Percentiles rank a stretch among this genome's conserved stretches.
Evolutionary conservation across 495 filamentous ascomycete species (phyloP).

Genomic region (Antarctomyces pellizariae): DNA sequence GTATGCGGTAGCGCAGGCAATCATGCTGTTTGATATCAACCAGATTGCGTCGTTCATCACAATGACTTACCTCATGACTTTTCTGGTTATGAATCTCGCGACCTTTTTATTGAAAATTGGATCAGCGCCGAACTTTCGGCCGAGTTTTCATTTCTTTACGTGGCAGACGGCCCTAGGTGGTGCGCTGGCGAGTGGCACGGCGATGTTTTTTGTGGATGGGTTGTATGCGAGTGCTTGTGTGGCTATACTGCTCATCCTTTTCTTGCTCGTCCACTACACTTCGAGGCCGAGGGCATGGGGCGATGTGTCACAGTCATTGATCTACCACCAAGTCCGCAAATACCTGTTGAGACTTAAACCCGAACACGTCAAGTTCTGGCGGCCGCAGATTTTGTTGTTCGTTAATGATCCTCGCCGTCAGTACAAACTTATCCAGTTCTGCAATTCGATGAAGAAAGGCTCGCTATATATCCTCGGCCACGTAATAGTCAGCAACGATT

Average conservation of each 20-base stretch:
- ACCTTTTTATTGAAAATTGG: conserved; percentile 76
- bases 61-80: conserved; percentile 67
- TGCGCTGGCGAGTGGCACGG: conserved; percentile 45
- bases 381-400: conserved; percentile 63
- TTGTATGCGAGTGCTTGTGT: conserved; percentile 58
- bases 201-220: conserved; percentile 82
- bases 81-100: conserved; percentile 59
- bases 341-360: conserved; percentile 62
- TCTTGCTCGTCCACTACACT: conserved; percentile 65
- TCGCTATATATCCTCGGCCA: conserved; percentile 68
- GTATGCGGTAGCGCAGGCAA: conserved; percentile 51
- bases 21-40: conserved; percentile 69
- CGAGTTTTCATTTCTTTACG: conserved; percentile 72
- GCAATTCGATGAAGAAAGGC: conserved; percentile 78
- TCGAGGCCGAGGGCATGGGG: conserved; percentile 77
- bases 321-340: conserved; percentile 81
- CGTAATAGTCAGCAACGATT: conserved; percentile 68
- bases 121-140: conserved; percentile 82
- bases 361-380: conserved; percentile 85
- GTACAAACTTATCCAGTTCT: conserved; percentile 69
- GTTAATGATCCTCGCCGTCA: conserved; percentile 61
- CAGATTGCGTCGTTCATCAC: conserved; percentile 73
- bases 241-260: conserved; percentile 46
- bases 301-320: conserved; percentile 71
- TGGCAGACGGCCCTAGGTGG: conserved; percentile 62